Conservation (phyloP, 2,329 filamentous ascomycete genomes). For the Ascochyta viciae-villosae region DNA sequence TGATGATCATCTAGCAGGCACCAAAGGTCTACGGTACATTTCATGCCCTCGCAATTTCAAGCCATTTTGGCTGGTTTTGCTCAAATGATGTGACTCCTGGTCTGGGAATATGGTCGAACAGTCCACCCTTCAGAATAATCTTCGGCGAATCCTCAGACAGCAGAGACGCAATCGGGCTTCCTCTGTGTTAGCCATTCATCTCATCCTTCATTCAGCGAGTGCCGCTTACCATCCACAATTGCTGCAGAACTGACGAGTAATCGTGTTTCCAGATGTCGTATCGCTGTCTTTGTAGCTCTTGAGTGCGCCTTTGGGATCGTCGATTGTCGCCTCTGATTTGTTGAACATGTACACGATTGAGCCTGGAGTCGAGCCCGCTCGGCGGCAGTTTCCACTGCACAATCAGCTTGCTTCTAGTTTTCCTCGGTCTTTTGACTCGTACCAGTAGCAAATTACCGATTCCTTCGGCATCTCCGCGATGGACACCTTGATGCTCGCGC, state of each 20-base stretch:
- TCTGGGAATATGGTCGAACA: constrained; percentile 33
- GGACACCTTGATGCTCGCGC: constrained; percentile 35
- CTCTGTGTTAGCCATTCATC: neutral
- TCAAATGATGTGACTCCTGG: constrained; percentile 27
- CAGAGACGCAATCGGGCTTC: constrained; percentile 34
- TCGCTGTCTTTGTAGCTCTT: constrained; percentile 38
- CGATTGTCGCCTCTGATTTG: constrained; percentile 26
- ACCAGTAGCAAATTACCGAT: constrained; percentile 44
- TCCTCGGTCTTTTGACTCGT: neutral
- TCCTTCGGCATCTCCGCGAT: constrained; percentile 29
- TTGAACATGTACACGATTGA: constrained; percentile 35
- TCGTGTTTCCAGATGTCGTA: constrained; percentile 37
- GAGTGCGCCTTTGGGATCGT: constrained; percentile 28
- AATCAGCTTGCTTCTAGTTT: neutral
- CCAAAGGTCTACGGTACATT: neutral
- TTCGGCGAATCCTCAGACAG: constrained; percentile 21
- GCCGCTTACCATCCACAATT: constrained; percentile 38
- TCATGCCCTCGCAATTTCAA: constrained; percentile 26
- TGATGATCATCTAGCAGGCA: too few species aligned
- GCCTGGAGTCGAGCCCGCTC: constrained; percentile 31
- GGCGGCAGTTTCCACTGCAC: constrained; percentile 39
- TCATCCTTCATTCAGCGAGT: neutral
- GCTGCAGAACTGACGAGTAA: constrained; percentile 38
- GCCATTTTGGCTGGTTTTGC: constrained; percentile 33
- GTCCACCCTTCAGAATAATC: constrained; percentile 34